Percentiles rank a stretch among this genome's conserved stretches.
Evolutionary conservation across 345 rosid species (phyloP).

Genomic region (Durio zibethinus): DNA sequence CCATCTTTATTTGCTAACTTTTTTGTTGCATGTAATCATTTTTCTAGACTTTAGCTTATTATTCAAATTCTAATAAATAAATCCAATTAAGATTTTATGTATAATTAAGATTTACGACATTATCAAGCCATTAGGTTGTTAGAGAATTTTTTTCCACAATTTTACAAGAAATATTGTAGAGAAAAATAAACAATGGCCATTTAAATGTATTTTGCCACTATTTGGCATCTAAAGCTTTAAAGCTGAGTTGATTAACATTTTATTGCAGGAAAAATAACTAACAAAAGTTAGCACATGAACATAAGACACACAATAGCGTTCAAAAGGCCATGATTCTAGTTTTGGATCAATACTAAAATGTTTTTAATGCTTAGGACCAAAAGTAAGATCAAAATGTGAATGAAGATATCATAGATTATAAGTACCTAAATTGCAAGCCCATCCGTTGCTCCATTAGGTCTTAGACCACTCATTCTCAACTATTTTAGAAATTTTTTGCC

Average conservation of each 20-base stretch:
- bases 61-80: too few species aligned
- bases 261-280: not conserved
- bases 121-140: too few species aligned
- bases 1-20: too few species aligned
- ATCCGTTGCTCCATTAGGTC: constrained; percentile 90
- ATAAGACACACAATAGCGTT: not conserved
- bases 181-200: not conserved
- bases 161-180: not conserved
- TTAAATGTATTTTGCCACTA: constrained; percentile 2
- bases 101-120: too few species aligned
- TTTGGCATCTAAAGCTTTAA: not conserved
- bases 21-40: too few species aligned
- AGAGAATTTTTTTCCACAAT: too few species aligned
- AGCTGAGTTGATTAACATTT: not conserved
- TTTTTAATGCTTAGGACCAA: not conserved
- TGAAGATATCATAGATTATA: not conserved
- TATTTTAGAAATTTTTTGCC: constrained; percentile 65
- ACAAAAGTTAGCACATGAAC: not conserved
- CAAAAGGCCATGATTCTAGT: not conserved
- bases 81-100: too few species aligned
- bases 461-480: constrained; percentile 68
- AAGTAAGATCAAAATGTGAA: not conserved
- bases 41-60: too few species aligned
- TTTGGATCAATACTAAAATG: not conserved
- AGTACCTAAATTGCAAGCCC: constrained; percentile 99